phyloP scores from a whole-genome alignment of 768 basidiomycete genomes.

The Dacryopinax primogenitus region DNA sequence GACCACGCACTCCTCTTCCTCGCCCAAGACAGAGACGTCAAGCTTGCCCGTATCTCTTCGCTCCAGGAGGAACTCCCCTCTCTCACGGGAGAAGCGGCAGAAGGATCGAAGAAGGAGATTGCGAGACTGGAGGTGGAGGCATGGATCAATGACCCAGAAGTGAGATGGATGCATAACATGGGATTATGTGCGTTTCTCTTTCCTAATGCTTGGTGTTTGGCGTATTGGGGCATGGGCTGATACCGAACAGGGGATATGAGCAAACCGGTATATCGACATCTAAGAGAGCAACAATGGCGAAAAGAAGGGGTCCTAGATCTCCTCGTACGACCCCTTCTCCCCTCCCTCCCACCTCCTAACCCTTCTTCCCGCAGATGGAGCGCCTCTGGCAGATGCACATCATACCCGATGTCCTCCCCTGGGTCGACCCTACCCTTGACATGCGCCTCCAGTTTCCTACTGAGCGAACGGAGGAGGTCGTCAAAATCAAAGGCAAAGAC shows the following conservation, averaged over 20 bases:
- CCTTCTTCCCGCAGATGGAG: slow-evolving; percentile 56
- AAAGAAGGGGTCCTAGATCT: slow-evolving; percentile 72
- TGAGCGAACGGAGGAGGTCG: slow-evolving; percentile 23
- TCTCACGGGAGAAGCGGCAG: slow-evolving; percentile 25
- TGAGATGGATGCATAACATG: slow-evolving; percentile 64
- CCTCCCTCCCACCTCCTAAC: background rate
- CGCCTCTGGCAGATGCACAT: slow-evolving; percentile 84
- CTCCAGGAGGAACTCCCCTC: background rate
- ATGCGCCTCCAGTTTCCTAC: slow-evolving; percentile 48
- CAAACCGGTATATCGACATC: slow-evolving; percentile 59
- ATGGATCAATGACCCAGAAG: slow-evolving; percentile 69
- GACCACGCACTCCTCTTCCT: background rate
- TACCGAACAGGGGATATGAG: slow-evolving; percentile 23
- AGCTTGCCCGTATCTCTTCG: background rate
- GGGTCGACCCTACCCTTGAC: slow-evolving; percentile 59
- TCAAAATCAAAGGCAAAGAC: background rate
- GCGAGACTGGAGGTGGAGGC: slow-evolving; percentile 63
- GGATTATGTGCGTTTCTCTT: slow-evolving; percentile 49
- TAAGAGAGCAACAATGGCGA: slow-evolving; percentile 75
- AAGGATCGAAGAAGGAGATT: slow-evolving; percentile 37
- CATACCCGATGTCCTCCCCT: slow-evolving; percentile 71
- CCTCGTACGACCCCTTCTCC: slow-evolving; percentile 42
- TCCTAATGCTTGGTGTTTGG: background rate
- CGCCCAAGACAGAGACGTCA: background rate
- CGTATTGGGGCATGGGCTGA: background rate